phyloP scores from a whole-genome alignment of 2,329 filamentous ascomycete genomes.

The Emergomyces pasteurianus region DNA sequence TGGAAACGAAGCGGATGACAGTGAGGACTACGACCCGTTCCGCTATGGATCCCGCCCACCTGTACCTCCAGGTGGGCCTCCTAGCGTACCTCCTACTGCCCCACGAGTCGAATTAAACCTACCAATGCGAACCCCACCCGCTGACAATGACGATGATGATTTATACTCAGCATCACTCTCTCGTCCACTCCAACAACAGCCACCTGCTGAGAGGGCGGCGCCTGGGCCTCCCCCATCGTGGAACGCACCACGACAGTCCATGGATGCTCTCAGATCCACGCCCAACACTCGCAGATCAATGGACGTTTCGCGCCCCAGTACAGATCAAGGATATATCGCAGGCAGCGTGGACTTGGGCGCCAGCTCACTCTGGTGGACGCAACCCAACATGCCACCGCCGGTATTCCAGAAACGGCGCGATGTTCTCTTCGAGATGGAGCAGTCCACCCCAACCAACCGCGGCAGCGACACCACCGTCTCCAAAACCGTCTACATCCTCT shows the following conservation, averaged over 20 bases:
- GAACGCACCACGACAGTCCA: conserved; percentile 44
- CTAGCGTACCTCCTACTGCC: conserved; percentile 8
- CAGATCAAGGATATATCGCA: conserved; percentile 74
- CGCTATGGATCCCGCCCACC: conserved; percentile 31
- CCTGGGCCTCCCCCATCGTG: conserved; percentile 38
- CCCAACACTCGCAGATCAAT: conserved; percentile 50
- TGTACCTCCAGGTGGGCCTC: conserved; percentile 10
- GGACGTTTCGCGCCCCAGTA: conserved; percentile 61
- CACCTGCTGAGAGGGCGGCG: conserved; percentile 30
- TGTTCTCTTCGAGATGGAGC: conserved; percentile 69
- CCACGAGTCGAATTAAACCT: conserved; percentile 13
- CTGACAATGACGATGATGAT: conserved; percentile 33
- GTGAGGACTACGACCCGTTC: conserved; percentile 44
- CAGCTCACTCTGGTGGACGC: conserved; percentile 75
- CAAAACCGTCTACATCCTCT: conserved; percentile 77
- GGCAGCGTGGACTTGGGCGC: conserved; percentile 70
- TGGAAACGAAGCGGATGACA: conserved; percentile 40
- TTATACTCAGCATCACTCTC: conserved; percentile 34
- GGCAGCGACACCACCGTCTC: conserved; percentile 60
- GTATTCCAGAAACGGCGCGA: conserved; percentile 73
- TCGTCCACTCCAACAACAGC: conserved; percentile 21
- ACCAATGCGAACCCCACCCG: conserved; percentile 17
- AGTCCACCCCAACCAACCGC: conserved; percentile 56
- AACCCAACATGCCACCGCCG: conserved; percentile 67
- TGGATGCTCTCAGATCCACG: conserved; percentile 49